Base-by-base conservation (phyloP, 2,329 filamentous ascomycete species). In the Botrytis aclada region DNA sequence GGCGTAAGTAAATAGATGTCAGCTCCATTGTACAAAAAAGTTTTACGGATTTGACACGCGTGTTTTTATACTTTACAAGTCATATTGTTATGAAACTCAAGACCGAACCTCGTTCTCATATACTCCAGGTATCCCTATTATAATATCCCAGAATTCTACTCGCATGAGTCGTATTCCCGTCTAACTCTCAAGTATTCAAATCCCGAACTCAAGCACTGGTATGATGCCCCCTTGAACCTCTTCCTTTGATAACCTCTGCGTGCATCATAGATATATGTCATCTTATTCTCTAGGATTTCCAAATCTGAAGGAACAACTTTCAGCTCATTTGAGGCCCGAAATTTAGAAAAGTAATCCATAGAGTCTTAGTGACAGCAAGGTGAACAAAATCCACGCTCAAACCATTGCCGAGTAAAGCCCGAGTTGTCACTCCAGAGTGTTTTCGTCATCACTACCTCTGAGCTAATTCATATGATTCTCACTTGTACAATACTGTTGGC, bases 381-480 rank as follows among this genome's bases (percentile, higher is more conserved):
- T 54, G 7, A 2, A 16, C 47, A 5, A 29, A n/a, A 16, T n/a
- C 12, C 6, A 5, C 29, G 7, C 6, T 12, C 8, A 7, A 51
- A 5, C 16, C 16, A 5, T 14, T 51, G 10, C 2, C 51, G 5
- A 16, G 14, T 14, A 7, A 54, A 54, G 12, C 51, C 14, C 7
- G 12, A 3, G 14, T 54, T 29, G 25, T 29, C 14, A 54, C 16
- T 54, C 3, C 4, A 7, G 12, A 54, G 47, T 6, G 6, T 7
- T 16, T 29, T n/a, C 16, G 1, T 29, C 5, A n/a, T 16, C 47
- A 25, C 22, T 54, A 3, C 4, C 7, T 54, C n/a, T n/a, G 0
- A n/a, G 7, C 0, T 3, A 9, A 1, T 16, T 16, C 47, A 16
- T 3, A 0, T 3, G 1, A 2, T n/a, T 14, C 1, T 7, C 7